These are phyloP conservation scores for Tulasnella sp. DNA, from an alignment of 768 basidiomycete species.

Conservation along the genomic window DNA sequence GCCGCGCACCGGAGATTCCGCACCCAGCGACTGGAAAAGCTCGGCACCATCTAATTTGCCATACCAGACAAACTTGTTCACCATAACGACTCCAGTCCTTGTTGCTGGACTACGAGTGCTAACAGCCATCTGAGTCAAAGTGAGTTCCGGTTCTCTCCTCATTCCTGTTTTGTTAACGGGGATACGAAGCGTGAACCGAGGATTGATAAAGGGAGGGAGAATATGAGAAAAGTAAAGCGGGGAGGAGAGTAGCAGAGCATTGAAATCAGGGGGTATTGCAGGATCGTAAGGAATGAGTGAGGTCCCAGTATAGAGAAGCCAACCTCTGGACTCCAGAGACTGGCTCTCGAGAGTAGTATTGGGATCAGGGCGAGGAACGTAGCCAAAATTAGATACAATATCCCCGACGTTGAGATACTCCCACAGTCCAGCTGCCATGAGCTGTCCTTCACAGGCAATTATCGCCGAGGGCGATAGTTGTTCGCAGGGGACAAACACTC, in stretches of 20 bases:
- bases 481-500: conserved; percentile 62
- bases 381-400: conserved; percentile 69
- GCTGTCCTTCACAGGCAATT: conserved; percentile 50
- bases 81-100: conserved; percentile 27
- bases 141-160: conserved; percentile 2
- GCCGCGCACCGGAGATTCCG: conserved; percentile 22
- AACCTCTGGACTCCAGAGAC: conserved; percentile 28
- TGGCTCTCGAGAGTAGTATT: conserved; percentile 20
- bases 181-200: conserved; percentile 14
- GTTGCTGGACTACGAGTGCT: not conserved
- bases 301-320: conserved; percentile 64
- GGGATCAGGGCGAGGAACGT: conserved; percentile 36
- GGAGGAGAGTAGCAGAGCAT: conserved; percentile 40
- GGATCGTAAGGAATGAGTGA: conserved; percentile 49
- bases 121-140: not conserved
- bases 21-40: conserved; percentile 22
- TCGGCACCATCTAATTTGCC: conserved; percentile 34
- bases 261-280: conserved; percentile 38
- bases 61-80: conserved; percentile 53
- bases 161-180: not conserved
- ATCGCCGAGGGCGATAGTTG: conserved; percentile 30
- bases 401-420: conserved; percentile 63
- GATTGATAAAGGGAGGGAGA: conserved; percentile 27
- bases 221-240: conserved; percentile 70
- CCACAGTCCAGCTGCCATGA: conserved; percentile 58